Conservation (phyloP, 305 asterid species). For the Fraxinus velutina region DNA sequence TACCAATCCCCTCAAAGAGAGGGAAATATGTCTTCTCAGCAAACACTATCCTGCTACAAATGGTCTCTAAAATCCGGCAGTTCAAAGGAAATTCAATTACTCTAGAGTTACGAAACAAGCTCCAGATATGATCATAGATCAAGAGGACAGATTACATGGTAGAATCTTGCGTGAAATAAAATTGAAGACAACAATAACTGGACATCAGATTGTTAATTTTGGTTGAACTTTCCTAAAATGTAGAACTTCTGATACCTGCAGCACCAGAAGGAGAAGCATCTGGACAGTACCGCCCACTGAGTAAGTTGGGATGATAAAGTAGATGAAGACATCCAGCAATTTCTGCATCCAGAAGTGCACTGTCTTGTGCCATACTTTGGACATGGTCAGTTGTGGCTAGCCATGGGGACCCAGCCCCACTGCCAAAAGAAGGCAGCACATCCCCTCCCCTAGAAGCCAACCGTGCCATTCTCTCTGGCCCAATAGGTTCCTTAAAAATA, state of each 20-base stretch:
- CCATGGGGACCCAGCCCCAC: conserved; percentile 89
- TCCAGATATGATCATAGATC: conserved; percentile 24
- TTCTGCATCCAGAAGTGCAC: conserved; percentile 79
- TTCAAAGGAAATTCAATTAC: conserved; percentile 12
- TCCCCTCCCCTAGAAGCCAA: conserved; percentile 94
- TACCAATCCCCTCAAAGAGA: not conserved
- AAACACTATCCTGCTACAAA: not conserved
- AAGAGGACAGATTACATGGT: conserved; percentile 8
- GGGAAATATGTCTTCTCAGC: not conserved
- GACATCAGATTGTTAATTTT: not conserved
- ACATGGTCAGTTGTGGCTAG: conserved; percentile 70
- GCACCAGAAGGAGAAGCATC: conserved; percentile 97
- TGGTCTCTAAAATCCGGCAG: conserved; percentile 12
- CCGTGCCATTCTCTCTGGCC: conserved; percentile 84
- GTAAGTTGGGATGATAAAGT: conserved; percentile 89
- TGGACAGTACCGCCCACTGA: conserved; percentile 92
- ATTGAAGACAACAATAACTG: not conserved
- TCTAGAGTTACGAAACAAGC: conserved; percentile 6
- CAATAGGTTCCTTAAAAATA: conserved; percentile 89
- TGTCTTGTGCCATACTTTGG: conserved; percentile 60
- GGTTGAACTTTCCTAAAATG: conserved; percentile 7
- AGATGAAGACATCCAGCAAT: conserved; percentile 87
- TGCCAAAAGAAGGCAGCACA: conserved; percentile 88
- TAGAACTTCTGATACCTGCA: conserved; percentile 54
- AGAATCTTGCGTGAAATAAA: not conserved